A percentile compares a stretch with the other conserved stretches of the same genome.
phyloP scores from a whole-genome alignment of 352 stramenopile genomes.

The Globisporangium yorkense region DNA sequence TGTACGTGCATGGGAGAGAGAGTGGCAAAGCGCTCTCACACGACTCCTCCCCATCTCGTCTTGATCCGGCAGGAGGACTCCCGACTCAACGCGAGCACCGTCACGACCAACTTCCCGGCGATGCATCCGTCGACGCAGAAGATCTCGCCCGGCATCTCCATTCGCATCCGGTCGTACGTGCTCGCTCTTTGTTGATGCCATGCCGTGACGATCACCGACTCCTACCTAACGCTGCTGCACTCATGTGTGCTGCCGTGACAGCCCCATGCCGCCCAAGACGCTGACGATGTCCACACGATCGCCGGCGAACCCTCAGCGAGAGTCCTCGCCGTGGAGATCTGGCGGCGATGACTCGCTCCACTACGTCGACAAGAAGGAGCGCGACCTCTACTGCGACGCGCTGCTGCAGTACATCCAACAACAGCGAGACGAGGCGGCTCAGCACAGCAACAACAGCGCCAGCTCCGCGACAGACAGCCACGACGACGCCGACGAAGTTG shows the following conservation, averaged over 20 bases:
- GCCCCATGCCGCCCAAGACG: slow-evolving; percentile 54
- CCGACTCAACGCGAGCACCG: slow-evolving; percentile 53
- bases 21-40: neutral
- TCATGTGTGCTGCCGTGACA: slow-evolving; percentile 8
- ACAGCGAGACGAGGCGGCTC: slow-evolving; percentile 41
- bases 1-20: neutral
- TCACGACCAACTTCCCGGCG: slow-evolving; percentile 69
- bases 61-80: slow-evolving; percentile 37
- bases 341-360: slow-evolving; percentile 22
- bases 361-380: slow-evolving; percentile 42
- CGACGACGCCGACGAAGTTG: slow-evolving; percentile 2
- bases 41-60: neutral
- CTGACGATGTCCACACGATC: slow-evolving; percentile 33
- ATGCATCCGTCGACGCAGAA: slow-evolving; percentile 76
- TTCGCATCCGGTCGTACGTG: slow-evolving; percentile 66
- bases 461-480: neutral
- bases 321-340: slow-evolving; percentile 26
- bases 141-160: slow-evolving; percentile 50
- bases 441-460: neutral
- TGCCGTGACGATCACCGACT: neutral
- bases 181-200: neutral
- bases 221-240: neutral
- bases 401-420: slow-evolving; percentile 69
- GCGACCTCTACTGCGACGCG: slow-evolving; percentile 62
- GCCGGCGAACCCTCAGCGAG: slow-evolving; percentile 12